Conservation (phyloP, 176 grass and related monocot species). For the Urochloa ruziziensis region DNA sequence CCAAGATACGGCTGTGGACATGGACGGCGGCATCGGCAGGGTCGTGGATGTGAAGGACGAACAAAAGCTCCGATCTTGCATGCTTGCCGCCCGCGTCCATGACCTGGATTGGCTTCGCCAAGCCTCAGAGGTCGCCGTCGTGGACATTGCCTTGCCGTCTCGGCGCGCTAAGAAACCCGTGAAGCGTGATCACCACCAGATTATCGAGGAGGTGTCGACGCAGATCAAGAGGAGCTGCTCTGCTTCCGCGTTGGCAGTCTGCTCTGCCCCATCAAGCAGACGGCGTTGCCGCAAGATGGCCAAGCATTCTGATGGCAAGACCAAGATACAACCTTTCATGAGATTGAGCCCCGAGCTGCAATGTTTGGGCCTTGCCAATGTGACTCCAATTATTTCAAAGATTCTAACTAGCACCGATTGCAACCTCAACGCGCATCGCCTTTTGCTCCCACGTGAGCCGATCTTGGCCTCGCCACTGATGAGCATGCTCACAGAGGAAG, state of each 20-base stretch:
- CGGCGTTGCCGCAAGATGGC: not conserved
- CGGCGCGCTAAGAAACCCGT: not conserved
- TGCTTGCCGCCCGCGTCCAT: not conserved
- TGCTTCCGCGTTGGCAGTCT: not conserved
- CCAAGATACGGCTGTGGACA: not conserved
- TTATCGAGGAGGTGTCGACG: not conserved
- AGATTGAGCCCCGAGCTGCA: not conserved
- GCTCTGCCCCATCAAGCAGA: not conserved
- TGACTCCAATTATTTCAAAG: not conserved
- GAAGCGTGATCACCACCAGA: not conserved
- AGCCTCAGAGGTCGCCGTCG: not conserved
- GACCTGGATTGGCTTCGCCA: not conserved
- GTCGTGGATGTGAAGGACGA: not conserved
- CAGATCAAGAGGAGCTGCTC: not conserved
- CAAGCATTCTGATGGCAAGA: not conserved
- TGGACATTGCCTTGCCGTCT: too few relatives aligned
- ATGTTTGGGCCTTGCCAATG: not conserved
- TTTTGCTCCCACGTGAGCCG: not conserved
- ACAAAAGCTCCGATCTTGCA: not conserved
- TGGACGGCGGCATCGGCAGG: not conserved
- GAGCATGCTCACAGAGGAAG: not conserved
- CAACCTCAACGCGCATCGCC: not conserved
- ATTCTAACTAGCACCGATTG: not conserved
- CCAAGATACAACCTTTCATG: not conserved
- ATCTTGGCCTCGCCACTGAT: not conserved